Evolutionary conservation across 2,329 filamentous ascomycete species (phyloP).

Genomic region (Epichloe scottii): DNA sequence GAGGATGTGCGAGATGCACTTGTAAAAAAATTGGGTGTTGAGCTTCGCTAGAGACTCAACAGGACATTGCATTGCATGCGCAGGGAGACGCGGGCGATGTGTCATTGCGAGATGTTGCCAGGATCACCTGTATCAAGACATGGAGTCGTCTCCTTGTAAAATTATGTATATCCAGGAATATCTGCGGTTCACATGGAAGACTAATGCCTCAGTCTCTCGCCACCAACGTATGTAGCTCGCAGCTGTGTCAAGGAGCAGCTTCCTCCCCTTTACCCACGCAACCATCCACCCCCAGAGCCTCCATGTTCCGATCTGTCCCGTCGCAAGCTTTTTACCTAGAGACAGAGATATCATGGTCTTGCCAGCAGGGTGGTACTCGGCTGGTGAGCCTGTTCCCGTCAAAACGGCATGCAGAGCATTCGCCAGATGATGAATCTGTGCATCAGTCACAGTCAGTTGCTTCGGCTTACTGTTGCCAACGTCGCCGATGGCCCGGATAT

Average conservation of each 20-base stretch:
- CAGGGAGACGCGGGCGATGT: background rate
- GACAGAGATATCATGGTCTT: conserved; percentile 20
- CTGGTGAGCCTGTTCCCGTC: conserved; percentile 5
- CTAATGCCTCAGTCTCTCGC: conserved; percentile 16
- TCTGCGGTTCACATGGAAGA: conserved; percentile 11
- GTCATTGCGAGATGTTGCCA: background rate
- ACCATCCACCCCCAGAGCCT: conserved; percentile 20
- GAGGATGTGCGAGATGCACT: conserved; percentile 51
- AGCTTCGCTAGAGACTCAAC: conserved; percentile 28
- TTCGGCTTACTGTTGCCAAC: conserved; percentile 27
- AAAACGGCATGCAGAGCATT: conserved; percentile 17
- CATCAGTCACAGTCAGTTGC: conserved; percentile 20
- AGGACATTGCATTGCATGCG: background rate
- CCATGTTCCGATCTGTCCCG: conserved; percentile 22
- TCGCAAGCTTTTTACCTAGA: conserved; percentile 15
- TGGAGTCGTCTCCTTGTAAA: background rate
- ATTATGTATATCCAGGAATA: background rate
- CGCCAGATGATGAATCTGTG: conserved; percentile 20
- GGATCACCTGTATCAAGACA: background rate
- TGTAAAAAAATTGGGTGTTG: conserved; percentile 61
- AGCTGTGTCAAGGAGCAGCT: conserved; percentile 18
- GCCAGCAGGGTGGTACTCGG: conserved; percentile 11
- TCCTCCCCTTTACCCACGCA: conserved; percentile 20
- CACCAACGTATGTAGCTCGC: conserved; percentile 19
- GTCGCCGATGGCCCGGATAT: conserved; percentile 32